Conservation (phyloP, 495 filamentous ascomycete genomes). For the Lentithecium fluviatile region DNA sequence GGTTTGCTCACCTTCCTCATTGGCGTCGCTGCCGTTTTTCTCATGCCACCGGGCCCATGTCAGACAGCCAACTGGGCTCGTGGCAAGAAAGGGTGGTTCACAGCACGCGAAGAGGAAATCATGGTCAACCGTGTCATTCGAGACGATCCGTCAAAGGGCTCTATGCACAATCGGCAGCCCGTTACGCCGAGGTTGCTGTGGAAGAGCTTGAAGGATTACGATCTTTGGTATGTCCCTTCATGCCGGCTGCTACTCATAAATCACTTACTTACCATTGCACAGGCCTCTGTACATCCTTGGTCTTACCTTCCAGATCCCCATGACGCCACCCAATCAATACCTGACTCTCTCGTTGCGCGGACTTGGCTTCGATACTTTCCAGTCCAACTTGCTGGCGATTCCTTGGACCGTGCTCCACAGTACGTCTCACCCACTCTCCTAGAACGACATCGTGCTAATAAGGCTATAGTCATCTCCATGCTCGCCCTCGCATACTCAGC, state of each 20-base stretch:
- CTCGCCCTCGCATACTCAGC: conserved; percentile 16
- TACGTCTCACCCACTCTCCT: neutral
- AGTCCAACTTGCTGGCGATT: conserved; percentile 68
- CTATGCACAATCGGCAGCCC: conserved; percentile 59
- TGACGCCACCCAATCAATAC: conserved; percentile 54
- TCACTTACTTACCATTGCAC: no score
- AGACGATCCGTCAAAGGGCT: conserved; percentile 67
- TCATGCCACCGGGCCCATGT: conserved; percentile 70
- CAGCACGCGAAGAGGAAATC: conserved; percentile 52
- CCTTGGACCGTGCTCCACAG: conserved; percentile 43
- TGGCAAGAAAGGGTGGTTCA: conserved; percentile 74
- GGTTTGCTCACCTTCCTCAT: conserved; percentile 59
- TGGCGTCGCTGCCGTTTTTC: conserved; percentile 62
- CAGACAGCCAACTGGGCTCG: conserved; percentile 68
- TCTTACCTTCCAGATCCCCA: conserved; percentile 56
- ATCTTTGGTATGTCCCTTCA: conserved; percentile 54
- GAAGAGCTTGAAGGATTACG: conserved; percentile 61
- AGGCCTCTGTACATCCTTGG: conserved; percentile 63
- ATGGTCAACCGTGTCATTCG: conserved; percentile 72
- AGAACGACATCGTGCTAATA: neutral
- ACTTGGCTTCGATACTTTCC: conserved; percentile 64
- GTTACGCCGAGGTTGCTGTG: conserved; percentile 59
- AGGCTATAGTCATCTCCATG: conserved; percentile 17
- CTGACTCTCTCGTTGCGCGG: conserved; percentile 60
- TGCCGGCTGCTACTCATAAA: no score